Evolutionary conservation across 257 asterid species (phyloP), one percentile per base, ranked within the genome.

Genomic region (Solanum paucissectum): DNA sequence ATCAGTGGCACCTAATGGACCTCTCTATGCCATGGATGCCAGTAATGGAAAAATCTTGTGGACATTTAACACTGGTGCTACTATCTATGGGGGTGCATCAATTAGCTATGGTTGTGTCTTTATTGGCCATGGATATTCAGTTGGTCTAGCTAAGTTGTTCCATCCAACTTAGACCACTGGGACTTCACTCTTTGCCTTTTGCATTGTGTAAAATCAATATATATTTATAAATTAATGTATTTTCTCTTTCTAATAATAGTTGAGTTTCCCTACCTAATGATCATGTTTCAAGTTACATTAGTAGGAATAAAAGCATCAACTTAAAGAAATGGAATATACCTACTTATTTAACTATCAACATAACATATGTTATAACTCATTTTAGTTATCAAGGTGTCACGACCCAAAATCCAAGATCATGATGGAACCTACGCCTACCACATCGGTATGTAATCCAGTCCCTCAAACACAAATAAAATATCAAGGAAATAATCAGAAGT

Each of bases 101-200:
- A 90, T 92, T 7, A 92, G 96, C 91, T 91, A 94, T 81, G 98
- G 96, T 2, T 96, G 99, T 86, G 87, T 94, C 68, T 96, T 83
- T 84, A 83, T 95, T 10, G 98, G 99, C 12, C 92, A 90, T 79
- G 99, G 99, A 25, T 96, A 92, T 87, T 92, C 96, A 0, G 33
- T 92, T 62, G 90, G 95, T 2, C 87, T 89, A 23, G 95, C 98
- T 2, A 89, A 3, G 90, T 93, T 95, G 90, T 93, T 95, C 68
- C 95, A 96, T 77, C 99, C 98, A 5, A 92, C 95, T 64, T 95
- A 98, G 97, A 93, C 91, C 13, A 90, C 91, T 29, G 98, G 98
- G 55, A 93, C 88, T 64, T 93, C 94, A 86, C 90, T 94, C 62
- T 96, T 92, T 58, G 98, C 95, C 76, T 95, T 94, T 74, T 95